Evolutionary conservation across 805 yeast species (phyloP).

Genomic region (Candida schatavii): DNA sequence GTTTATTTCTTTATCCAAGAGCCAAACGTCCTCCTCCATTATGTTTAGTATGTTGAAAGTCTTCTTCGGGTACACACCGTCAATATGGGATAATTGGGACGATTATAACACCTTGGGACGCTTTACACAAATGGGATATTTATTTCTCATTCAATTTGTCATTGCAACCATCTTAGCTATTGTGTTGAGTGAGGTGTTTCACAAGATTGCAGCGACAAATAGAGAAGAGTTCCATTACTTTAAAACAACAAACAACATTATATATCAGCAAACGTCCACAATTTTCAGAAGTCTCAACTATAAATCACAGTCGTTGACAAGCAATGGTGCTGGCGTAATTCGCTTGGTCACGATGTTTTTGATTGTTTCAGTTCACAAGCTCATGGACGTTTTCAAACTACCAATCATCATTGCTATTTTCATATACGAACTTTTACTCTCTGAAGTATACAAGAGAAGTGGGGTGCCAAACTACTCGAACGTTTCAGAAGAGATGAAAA

Average conservation of each 20-base stretch:
- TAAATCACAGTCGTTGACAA: constrained; percentile 5
- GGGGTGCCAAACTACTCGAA: constrained; percentile 1
- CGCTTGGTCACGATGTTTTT: neutral
- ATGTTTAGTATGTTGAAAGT: constrained; percentile 51
- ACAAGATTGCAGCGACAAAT: constrained; percentile 29
- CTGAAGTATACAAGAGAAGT: constrained; percentile 17
- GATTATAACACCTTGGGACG: constrained; percentile 47
- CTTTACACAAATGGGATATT: constrained; percentile 46
- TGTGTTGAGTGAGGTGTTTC: constrained; percentile 44
- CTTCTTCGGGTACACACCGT: constrained; percentile 58
- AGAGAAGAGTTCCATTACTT: constrained; percentile 41
- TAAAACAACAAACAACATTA: constrained; percentile 35
- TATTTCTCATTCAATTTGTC: constrained; percentile 53
- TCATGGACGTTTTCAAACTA: constrained; percentile 30
- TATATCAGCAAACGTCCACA: constrained; percentile 33
- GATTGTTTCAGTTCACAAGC: neutral
- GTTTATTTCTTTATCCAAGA: constrained; percentile 46
- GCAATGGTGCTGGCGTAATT: neutral
- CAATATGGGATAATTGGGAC: constrained; percentile 57
- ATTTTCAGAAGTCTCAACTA: constrained; percentile 11
- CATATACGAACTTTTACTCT: constrained; percentile 27
- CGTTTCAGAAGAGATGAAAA: constrained; percentile 20
- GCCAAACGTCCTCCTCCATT: constrained; percentile 40
- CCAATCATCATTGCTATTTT: constrained; percentile 34
- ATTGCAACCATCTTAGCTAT: constrained; percentile 55